Evolutionary conservation across 805 yeast genomes (phyloP).

Genomic region (Candida alai): DNA sequence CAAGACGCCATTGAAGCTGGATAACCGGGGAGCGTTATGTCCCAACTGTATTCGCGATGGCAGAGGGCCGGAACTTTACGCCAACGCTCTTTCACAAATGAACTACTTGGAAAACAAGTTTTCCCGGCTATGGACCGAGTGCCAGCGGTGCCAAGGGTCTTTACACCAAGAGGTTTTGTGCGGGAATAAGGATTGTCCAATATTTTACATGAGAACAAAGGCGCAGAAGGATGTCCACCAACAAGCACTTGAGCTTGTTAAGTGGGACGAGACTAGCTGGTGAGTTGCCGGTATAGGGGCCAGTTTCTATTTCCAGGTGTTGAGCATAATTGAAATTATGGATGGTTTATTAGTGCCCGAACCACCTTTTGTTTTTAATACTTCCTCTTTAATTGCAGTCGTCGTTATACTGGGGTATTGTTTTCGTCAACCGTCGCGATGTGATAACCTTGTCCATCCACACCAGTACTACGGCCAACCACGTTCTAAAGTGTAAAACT

Average conservation of each 20-base stretch:
- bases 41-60: slow-evolving; percentile 69
- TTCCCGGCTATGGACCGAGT: slow-evolving; percentile 93
- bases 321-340: too few relatives aligned
- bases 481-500: too few relatives aligned
- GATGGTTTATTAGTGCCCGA: too few relatives aligned
- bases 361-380: too few relatives aligned
- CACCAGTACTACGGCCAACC: too few relatives aligned
- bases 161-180: slow-evolving; percentile 94
- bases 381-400: too few relatives aligned
- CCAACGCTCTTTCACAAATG: slow-evolving; percentile 76
- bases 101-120: slow-evolving; percentile 78
- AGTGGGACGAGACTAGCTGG: slow-evolving; percentile 65
- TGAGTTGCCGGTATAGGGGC: slow-evolving; percentile 15
- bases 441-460: too few relatives aligned
- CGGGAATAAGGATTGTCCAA: slow-evolving; percentile 94
- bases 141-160: slow-evolving; percentile 96
- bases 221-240: slow-evolving; percentile 68
- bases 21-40: slow-evolving; percentile 72
- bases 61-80: slow-evolving; percentile 73
- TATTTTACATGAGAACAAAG: slow-evolving; percentile 92
- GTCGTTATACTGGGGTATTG: too few relatives aligned
- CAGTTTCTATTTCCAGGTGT: too few relatives aligned
- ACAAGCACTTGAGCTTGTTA: slow-evolving; percentile 54
- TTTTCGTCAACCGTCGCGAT: too few relatives aligned
- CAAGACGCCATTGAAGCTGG: slow-evolving; percentile 65